A percentile compares a stretch with the other conserved stretches of the same genome.
phyloP scores from a whole-genome alignment of 2,329 filamentous ascomycete species.

The Catunica adiposa region DNA sequence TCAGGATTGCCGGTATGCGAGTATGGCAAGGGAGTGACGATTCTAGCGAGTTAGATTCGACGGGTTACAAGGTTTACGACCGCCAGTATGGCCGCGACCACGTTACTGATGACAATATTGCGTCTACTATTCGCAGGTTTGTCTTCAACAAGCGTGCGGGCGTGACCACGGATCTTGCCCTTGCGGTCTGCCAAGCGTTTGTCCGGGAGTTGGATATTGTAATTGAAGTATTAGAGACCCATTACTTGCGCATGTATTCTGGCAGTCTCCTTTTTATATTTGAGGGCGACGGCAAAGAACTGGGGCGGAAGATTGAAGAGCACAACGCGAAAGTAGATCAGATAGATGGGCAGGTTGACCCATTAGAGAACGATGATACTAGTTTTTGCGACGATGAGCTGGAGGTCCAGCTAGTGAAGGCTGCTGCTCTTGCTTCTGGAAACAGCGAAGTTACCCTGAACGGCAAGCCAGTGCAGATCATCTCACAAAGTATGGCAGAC shows the following conservation, averaged over 20 bases:
- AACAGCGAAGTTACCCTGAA: constrained; percentile 22
- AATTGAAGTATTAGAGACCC: constrained; percentile 33
- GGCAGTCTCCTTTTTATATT: constrained; percentile 46
- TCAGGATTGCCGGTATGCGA: constrained; percentile 49
- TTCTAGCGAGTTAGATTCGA: constrained; percentile 32
- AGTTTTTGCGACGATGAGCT: constrained; percentile 23
- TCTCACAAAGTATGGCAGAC: neutral
- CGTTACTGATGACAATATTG: constrained; percentile 37
- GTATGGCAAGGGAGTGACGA: constrained; percentile 42
- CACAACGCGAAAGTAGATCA: constrained; percentile 32
- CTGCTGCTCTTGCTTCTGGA: constrained; percentile 37
- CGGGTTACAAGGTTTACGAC: constrained; percentile 43
- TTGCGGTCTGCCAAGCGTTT: constrained; percentile 37
- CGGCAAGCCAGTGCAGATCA: constrained; percentile 12
- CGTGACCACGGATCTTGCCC: constrained; percentile 42
- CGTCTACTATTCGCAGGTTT: constrained; percentile 38
- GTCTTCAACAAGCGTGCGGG: constrained; percentile 41
- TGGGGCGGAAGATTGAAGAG: constrained; percentile 37
- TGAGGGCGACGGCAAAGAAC: constrained; percentile 42
- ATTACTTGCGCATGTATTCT: constrained; percentile 49
- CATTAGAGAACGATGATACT: constrained; percentile 26
- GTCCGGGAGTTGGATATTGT: constrained; percentile 35
- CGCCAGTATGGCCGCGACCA: constrained; percentile 42
- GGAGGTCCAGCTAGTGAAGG: constrained; percentile 22
- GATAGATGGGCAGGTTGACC: constrained; percentile 31